Conservation (phyloP, 768 basidiomycete species). For the Boletus rubroflammeus region DNA sequence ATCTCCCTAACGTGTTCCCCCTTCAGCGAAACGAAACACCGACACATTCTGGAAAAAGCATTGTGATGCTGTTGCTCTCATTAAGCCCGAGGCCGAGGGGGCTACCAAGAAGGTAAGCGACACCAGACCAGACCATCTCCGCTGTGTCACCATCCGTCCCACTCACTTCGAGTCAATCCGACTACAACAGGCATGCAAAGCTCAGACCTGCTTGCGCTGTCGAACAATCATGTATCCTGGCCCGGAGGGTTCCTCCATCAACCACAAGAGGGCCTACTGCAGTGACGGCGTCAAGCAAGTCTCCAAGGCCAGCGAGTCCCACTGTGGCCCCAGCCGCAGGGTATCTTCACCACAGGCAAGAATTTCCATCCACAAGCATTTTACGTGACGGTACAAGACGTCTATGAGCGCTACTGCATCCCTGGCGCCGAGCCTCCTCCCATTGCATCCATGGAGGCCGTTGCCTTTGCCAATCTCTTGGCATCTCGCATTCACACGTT, state of each 20-base stretch:
- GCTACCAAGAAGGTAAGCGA: neutral
- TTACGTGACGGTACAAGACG: neutral
- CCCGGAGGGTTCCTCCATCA: neutral
- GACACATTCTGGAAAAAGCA: neutral
- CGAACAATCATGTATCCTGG: conserved; percentile 5
- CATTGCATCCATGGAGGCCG: neutral
- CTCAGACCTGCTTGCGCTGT: neutral
- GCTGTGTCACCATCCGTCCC: no score
- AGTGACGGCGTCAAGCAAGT: no score
- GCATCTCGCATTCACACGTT: neutral
- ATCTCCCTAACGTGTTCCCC: neutral
- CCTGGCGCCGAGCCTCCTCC: no score
- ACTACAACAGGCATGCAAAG: neutral
- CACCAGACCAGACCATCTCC: no score
- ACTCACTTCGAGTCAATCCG: no score
- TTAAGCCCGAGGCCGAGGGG: neutral
- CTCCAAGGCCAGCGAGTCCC: no score
- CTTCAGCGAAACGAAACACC: neutral
- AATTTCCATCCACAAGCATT: neutral
- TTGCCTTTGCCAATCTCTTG: neutral
- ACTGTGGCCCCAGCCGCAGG: no score
- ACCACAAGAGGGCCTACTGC: no score
- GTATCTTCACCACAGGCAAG: no score
- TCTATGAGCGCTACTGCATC: no score
- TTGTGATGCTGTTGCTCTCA: neutral